These are phyloP conservation scores for Aspergillus nomiae DNA, from an alignment of 2,329 filamentous ascomycete genomes.

Conservation along the genomic window DNA sequence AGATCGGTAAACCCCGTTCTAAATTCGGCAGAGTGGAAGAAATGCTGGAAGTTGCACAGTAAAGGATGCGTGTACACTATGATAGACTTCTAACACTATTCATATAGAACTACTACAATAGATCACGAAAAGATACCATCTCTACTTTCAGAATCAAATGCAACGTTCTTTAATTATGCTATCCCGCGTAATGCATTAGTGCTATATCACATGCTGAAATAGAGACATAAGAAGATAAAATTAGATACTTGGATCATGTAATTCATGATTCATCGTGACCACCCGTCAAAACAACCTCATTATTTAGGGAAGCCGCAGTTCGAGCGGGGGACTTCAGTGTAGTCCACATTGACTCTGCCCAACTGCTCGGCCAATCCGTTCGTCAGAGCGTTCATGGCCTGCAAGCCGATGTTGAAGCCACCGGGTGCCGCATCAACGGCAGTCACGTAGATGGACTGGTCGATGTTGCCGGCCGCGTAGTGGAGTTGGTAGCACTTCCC, in stretches of 20 bases:
- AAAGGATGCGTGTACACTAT: background rate
- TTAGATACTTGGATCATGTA: background rate
- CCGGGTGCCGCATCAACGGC: constrained; percentile 49
- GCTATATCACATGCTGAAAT: constrained; percentile 1
- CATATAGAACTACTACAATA: background rate
- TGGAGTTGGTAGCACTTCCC: constrained; percentile 56
- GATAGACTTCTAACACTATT: background rate
- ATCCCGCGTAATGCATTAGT: constrained; percentile 2
- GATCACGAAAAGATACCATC: constrained; percentile 1
- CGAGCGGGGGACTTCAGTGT: constrained; percentile 23
- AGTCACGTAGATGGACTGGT: constrained; percentile 49
- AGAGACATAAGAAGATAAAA: background rate
- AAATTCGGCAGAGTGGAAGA: constrained; percentile 60
- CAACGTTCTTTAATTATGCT: constrained; percentile 2
- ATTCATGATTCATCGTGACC: constrained; percentile 4
- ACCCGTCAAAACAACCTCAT: background rate
- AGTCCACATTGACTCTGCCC: constrained; percentile 44
- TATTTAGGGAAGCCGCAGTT: constrained; percentile 11
- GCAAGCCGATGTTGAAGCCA: constrained; percentile 54
- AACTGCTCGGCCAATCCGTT: constrained; percentile 45
- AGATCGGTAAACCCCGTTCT: constrained; percentile 75
- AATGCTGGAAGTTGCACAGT: constrained; percentile 54
- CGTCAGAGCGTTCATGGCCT: constrained; percentile 54
- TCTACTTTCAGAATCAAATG: background rate
- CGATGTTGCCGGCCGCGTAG: constrained; percentile 43